phyloP scores from a whole-genome alignment of 2,329 filamentous ascomycete genomes.

The Ophiosphaerella korrae region DNA sequence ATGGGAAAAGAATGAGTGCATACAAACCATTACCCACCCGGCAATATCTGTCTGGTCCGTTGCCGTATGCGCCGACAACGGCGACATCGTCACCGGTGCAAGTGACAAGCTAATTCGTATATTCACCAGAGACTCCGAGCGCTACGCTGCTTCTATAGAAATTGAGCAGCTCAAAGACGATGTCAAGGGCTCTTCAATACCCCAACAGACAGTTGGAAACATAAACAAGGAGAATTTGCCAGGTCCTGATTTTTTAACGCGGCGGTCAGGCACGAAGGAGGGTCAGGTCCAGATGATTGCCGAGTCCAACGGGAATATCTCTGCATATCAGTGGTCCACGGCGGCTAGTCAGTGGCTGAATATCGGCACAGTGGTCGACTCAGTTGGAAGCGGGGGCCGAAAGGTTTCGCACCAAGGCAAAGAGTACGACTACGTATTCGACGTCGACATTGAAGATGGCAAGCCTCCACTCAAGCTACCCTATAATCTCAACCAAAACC shows the following conservation, averaged over 20 bases:
- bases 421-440: slow-evolving; percentile 95
- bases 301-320: slow-evolving; percentile 79
- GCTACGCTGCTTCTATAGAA: slow-evolving; percentile 70
- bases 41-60: slow-evolving; percentile 97
- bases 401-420: slow-evolving; percentile 73
- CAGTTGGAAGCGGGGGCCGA: slow-evolving; percentile 76
- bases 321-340: slow-evolving; percentile 85
- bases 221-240: slow-evolving; percentile 93
- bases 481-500: slow-evolving; percentile 89
- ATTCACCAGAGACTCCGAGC: slow-evolving; percentile 75
- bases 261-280: slow-evolving; percentile 89
- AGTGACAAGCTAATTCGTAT: slow-evolving; percentile 86
- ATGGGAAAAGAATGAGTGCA: slow-evolving; percentile 81
- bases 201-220: slow-evolving; percentile 75
- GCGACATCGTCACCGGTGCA: slow-evolving; percentile 91
- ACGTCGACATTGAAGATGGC: slow-evolving; percentile 94
- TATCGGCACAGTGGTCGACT: slow-evolving; percentile 92
- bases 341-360: slow-evolving; percentile 73
- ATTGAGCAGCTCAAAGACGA: slow-evolving; percentile 79
- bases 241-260: slow-evolving; percentile 81
- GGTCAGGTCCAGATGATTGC: slow-evolving; percentile 93
- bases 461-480: slow-evolving; percentile 92
- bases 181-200: slow-evolving; percentile 82
- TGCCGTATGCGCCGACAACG: slow-evolving; percentile 77
- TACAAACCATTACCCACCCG: slow-evolving; percentile 96